Evolutionary conservation across 139 green algal species (phyloP).

Genomic region (Chlamydomonas asymmetrica): DNA sequence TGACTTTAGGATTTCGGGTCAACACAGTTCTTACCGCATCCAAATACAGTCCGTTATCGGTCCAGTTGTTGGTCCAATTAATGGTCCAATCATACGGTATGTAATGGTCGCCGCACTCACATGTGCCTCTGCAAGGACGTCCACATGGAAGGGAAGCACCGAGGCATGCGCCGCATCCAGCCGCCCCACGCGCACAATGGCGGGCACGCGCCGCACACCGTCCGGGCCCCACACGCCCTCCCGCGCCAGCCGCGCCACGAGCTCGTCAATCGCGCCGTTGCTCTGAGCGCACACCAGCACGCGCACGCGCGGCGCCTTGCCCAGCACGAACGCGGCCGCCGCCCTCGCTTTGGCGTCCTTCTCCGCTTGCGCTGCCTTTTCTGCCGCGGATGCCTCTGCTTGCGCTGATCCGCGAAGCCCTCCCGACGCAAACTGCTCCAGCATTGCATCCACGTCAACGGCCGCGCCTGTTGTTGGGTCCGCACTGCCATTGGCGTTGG

Average conservation of each 20-base stretch:
- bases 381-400: background rate
- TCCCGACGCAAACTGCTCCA: no score
- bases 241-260: slow-evolving; percentile 56
- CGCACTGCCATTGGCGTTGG: no score
- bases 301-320: slow-evolving; percentile 23
- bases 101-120: no score
- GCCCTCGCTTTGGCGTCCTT: background rate
- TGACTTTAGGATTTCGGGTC: no score
- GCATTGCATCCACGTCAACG: no score
- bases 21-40: no score
- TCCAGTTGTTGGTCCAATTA: no score
- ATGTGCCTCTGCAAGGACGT: slow-evolving; percentile 41
- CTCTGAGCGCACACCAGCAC: slow-evolving; percentile 79
- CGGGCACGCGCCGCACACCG: slow-evolving; percentile 25
- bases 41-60: no score
- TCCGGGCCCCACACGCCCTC: slow-evolving; percentile 40
- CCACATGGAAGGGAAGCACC: slow-evolving; percentile 40
- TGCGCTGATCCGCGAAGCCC: no score
- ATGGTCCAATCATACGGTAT: background rate
- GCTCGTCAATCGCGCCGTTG: slow-evolving; percentile 81
- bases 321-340: slow-evolving; percentile 9
- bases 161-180: slow-evolving; percentile 29
- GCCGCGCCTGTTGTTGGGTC: no score
- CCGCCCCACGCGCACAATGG: slow-evolving; percentile 40
- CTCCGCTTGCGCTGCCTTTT: background rate